Evolutionary conservation across 495 filamentous ascomycete genomes (phyloP), one percentile per base, ranked within the genome.

Genomic region (Hypoxylon lenormandii): DNA sequence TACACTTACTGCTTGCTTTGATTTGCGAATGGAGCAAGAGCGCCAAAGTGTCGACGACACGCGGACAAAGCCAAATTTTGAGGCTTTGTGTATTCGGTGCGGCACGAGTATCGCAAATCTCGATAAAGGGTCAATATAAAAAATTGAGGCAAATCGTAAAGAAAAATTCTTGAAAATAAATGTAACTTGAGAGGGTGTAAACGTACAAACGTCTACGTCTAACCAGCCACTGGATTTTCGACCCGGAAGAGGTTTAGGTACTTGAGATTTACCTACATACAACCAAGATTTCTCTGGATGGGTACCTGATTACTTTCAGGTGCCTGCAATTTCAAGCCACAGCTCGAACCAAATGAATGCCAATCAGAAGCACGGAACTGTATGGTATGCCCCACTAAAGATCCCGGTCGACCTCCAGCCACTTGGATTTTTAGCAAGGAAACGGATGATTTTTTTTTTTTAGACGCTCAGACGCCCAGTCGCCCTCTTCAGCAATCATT

Each of bases 401-500:
- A 61, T 36, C 68, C 61, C 37, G 46, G 36, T 33, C 61, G 6
- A 57, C 56, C 53, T 62, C 68, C 68, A 71, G 68, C 68, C 68
- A 66, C 62, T 71, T 71, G 68, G 58, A 71, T 71, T 71, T 71
- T 66, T 38, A 37, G 38, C 48, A 45, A 47, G 58, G 60, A 63
- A 66, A 66, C 38, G 52, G 57, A 65, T 46, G 58, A 58, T 53
- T 62, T 65, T 66, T 71, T 70, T 70, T 65, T 60, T 40, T 40
- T 40, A 5, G 30, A 5, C 30, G 30, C n/a, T n/a, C 7, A 28
- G 26, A 28, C 26, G 36, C 40, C 23, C 11, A 57, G 62, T 57
- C 55, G 49, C 50, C 46, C 60, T 66, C 49, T 53, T 64, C 59
- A 69, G 54, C 58, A 45, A 49, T 72, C 65, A 64, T 64, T 70